These are phyloP conservation scores for Farysia itapuensis DNA, from an alignment of 1,284 basidiomycete genomes.

Conservation along the genomic window DNA sequence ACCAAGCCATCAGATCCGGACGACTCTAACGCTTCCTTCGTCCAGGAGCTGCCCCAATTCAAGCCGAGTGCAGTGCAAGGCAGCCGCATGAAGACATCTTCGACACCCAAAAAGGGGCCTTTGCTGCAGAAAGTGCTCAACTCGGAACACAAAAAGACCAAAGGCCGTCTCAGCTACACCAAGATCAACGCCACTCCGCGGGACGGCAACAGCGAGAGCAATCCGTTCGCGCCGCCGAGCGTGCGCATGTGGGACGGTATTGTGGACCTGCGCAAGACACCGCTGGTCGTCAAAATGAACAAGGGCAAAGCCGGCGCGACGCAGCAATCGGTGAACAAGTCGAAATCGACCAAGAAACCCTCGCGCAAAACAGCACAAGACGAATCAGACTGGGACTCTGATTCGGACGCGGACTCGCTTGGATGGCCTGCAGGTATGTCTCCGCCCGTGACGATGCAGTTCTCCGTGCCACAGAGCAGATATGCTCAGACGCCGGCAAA, in stretches of 20 bases:
- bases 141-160: conserved; percentile 42
- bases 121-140: conserved; percentile 45
- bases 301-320: conserved; percentile 63
- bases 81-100: conserved; percentile 30
- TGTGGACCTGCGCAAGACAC: conserved; percentile 71
- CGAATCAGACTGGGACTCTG: conserved; percentile 44
- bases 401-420: conserved; percentile 62
- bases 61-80: conserved; percentile 6
- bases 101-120: conserved; percentile 35
- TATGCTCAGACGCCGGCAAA: conserved; percentile 66
- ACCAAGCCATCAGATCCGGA: conserved; percentile 5
- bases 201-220: conserved; percentile 31
- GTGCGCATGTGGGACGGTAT: conserved; percentile 70
- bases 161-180: conserved; percentile 29
- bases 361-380: conserved; percentile 31
- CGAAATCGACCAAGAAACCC: not conserved
- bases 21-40: conserved; percentile 19
- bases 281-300: conserved; percentile 56
- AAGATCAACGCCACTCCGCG: conserved; percentile 40
- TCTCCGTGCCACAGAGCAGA: conserved; percentile 71
- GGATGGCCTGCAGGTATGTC: conserved; percentile 71
- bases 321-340: not conserved
- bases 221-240: conserved; percentile 47
- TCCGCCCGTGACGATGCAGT: conserved; percentile 80
- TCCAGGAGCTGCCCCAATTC: conserved; percentile 24